Evolutionary conservation across 2,329 filamentous ascomycete species (phyloP).

Genomic region (Tetracladium maxilliforme): DNA sequence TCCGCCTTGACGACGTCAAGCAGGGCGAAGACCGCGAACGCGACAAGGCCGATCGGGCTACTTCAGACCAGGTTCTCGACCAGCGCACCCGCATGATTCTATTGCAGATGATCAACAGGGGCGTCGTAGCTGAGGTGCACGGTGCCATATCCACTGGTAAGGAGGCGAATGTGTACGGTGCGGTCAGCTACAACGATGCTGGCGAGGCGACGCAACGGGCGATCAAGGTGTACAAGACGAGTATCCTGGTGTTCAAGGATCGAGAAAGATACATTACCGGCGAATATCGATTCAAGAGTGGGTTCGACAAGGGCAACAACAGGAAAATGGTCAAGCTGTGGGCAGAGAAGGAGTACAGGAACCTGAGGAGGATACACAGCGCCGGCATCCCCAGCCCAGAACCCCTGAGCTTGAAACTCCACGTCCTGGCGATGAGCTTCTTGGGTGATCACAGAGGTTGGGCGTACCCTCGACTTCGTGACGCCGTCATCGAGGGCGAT

Average conservation of each 20-base stretch:
- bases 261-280: constrained; percentile 90
- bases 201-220: constrained; percentile 55
- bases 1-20: constrained; percentile 59
- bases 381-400: constrained; percentile 85
- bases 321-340: constrained; percentile 96
- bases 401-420: constrained; percentile 76
- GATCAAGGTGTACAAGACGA: constrained; percentile 98
- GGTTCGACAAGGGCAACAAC: constrained; percentile 89
- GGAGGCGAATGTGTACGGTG: constrained; percentile 96
- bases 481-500: constrained; percentile 61
- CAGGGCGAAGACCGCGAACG: constrained; percentile 42
- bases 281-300: constrained; percentile 80
- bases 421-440: constrained; percentile 92
- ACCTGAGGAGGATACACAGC: constrained; percentile 69
- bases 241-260: constrained; percentile 95
- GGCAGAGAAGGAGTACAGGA: constrained; percentile 98
- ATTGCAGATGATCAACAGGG: constrained; percentile 88
- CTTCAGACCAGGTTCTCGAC: constrained; percentile 87
- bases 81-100: constrained; percentile 90
- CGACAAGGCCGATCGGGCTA: constrained; percentile 87
- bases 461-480: constrained; percentile 76
- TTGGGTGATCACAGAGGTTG: constrained; percentile 76
- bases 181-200: constrained; percentile 45
- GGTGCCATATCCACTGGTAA: constrained; percentile 94
- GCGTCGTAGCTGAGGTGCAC: constrained; percentile 79